Percentiles rank a stretch among this genome's conserved stretches.
Evolutionary conservation across 1,284 basidiomycete species (phyloP).

Genomic region (Singerocomus inundabilis): DNA sequence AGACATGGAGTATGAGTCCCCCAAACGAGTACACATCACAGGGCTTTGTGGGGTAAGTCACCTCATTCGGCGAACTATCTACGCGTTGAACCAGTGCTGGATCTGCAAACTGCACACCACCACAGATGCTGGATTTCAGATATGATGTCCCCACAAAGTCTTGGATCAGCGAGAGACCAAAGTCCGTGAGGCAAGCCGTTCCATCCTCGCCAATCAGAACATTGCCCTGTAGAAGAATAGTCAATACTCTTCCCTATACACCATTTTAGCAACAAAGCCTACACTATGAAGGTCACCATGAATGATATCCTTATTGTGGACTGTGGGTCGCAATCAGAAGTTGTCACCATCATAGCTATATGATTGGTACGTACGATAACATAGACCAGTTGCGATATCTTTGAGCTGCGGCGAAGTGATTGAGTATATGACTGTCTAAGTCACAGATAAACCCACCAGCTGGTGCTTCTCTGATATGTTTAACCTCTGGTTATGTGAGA

Average conservation of each 20-base stretch:
- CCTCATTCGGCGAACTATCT: background rate
- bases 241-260: background rate
- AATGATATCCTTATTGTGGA: slow-evolving; percentile 21
- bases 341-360: background rate
- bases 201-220: slow-evolving; percentile 25
- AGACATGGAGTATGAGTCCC: slow-evolving; percentile 30
- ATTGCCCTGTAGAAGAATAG: slow-evolving; percentile 24
- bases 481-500: slow-evolving; percentile 1
- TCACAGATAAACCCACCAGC: slow-evolving; percentile 14
- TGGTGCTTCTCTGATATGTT: slow-evolving; percentile 5
- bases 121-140: slow-evolving; percentile 32
- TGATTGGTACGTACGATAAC: slow-evolving; percentile 24
- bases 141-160: slow-evolving; percentile 37
- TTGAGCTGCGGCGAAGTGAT: slow-evolving; percentile 15
- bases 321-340: slow-evolving; percentile 9
- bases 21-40: slow-evolving; percentile 36
- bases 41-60: slow-evolving; percentile 21
- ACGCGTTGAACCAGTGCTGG: slow-evolving; percentile 31
- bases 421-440: background rate
- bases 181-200: slow-evolving; percentile 33
- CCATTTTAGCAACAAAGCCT: background rate
- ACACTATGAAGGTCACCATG: slow-evolving; percentile 33
- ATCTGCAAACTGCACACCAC: slow-evolving; percentile 36
- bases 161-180: slow-evolving; percentile 37
- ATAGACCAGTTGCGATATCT: slow-evolving; percentile 27